These are phyloP conservation scores for Dissoconium aciculare DNA, from an alignment of 2,329 filamentous ascomycete species.

Conservation along the genomic window DNA sequence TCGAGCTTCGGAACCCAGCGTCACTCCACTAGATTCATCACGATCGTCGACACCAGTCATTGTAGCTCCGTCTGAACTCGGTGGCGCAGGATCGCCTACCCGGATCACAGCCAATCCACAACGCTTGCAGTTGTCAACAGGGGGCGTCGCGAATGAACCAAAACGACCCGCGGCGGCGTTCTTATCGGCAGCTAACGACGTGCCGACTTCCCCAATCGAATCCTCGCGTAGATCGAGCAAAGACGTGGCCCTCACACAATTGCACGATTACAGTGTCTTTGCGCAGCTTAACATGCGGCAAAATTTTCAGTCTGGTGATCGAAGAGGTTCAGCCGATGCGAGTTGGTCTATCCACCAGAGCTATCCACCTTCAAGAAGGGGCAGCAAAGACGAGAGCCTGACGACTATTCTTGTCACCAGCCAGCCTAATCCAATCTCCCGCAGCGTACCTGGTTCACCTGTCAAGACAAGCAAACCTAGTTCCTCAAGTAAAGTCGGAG, in stretches of 20 bases:
- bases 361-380: constrained; percentile 19
- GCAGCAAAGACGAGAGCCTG: constrained; percentile 24
- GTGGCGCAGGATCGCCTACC: constrained; percentile 7
- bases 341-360: constrained; percentile 20
- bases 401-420: constrained; percentile 24
- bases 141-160: constrained; percentile 11
- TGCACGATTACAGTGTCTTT: constrained; percentile 19
- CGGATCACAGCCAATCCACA: constrained; percentile 16
- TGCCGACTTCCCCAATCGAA: constrained; percentile 15
- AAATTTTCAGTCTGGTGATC: constrained; percentile 12
- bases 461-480: constrained; percentile 8
- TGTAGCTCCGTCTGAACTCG: too few relatives aligned
- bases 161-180: constrained; percentile 16
- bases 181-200: constrained; percentile 8
- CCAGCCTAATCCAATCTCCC: constrained; percentile 15
- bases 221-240: constrained; percentile 23
- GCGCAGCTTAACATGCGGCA: constrained; percentile 16
- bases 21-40: constrained; percentile 10
- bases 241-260: constrained; percentile 23
- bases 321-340: constrained; percentile 24
- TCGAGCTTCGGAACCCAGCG: constrained; percentile 18
- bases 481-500: constrained; percentile 9
- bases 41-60: constrained; percentile 13
- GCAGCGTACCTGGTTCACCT: constrained; percentile 13
- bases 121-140: constrained; percentile 14